Base-by-base conservation (phyloP, 768 basidiomycete genomes). In the Suillus weaverae region DNA sequence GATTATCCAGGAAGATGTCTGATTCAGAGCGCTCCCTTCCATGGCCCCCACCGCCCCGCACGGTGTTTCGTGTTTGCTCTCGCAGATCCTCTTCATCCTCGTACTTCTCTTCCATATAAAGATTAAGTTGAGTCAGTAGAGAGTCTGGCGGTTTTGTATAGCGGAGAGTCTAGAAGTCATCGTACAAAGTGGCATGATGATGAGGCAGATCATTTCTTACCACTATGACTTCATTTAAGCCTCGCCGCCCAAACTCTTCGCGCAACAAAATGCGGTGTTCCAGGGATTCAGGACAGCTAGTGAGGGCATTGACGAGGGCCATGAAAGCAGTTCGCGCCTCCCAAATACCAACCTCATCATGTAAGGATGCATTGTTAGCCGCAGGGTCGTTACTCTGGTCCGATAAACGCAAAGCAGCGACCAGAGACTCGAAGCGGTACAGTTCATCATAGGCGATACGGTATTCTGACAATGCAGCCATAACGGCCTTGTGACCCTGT, bases 1-100 rank as follows among this genome's bases (percentile, higher is more conserved):
- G 74, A 51, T 91, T 89, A 39, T 87, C 83, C 39, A 92, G 71
- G 3, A 82, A 82, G 3, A 79, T 71, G 60, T 84, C 86, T 0
- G 85, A 83, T 36, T 89, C 88, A 2, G 84, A 84, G 5, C 71
- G 69, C 3, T 63, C 71, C 13, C 65, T 62, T 4, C 71, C 56
- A 39, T 66, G 74, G 22, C 66, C 69, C 22, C 65, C 62, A 57
- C 67, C 71, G 59, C 69, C 69, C 56, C 73, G 68, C 48, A 81
- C 73, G 41, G 76, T 71, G 62, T 69, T 77, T n/a, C 74, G 81
- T 43, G 85, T 80, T 41, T 86, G 84, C 67, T 95, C 89, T 44
- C 87, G 86, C 76, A 92, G 83, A 59, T 95, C 92, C 71, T 91
- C 89, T 73, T 93, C 91, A 72, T 97, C 95, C 70, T 96, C 94